Base-by-base conservation (phyloP, 208 protist species). In the Jaenimonas drosophilae region DNA sequence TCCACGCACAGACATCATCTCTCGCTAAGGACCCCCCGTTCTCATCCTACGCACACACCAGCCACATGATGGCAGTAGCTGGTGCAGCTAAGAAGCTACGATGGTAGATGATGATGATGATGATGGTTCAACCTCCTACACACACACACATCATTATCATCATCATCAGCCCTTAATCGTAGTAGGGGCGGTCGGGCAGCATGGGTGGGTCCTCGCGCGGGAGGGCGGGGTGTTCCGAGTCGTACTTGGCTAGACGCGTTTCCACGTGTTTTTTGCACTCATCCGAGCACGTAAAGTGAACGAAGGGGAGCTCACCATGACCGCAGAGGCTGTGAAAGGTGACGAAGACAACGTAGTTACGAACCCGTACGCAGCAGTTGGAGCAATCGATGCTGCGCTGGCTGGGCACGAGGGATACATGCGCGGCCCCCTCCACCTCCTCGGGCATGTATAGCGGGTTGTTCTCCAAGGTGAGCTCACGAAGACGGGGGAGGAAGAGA, bases 221-320 rank as follows among this genome's bases (percentile, higher is more conserved):
- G n/a, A n/a, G n/a, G n/a, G n/a, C n/a, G n/a, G n/a, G n/a, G n/a
- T n/a, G n/a, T n/a, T n/a, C 26, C 14, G 39, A 32, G 20, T 85
- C 74, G 43, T 77, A 79, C 50, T 59, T 51, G 45, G 57, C 62
- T 36, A 88, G 53, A n/a, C 75, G 69, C 0, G 14, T 44, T 25
- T 66, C 37, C 21, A 88, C 29, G 49, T 88, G 70, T 2, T 27
- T 9, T 36, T 66, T 63, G 49, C 83, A 91, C 28, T 43, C 51
- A 6, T 68, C 62, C 2, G 75, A 84, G 62, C 83, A 91, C 4
- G 59, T 49, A 39, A 73, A 84, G 51, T 80, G 71, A 42, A 85
- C 64, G 32, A 88, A 88, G 0, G 83, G 83, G 2, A 91, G 43
- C 0, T 59, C 38, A 1, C 6, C 14, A 30, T 67, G 43, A 4